Base-by-base conservation (phyloP, 768 basidiomycete species). In the Flagelloscypha sp. region DNA sequence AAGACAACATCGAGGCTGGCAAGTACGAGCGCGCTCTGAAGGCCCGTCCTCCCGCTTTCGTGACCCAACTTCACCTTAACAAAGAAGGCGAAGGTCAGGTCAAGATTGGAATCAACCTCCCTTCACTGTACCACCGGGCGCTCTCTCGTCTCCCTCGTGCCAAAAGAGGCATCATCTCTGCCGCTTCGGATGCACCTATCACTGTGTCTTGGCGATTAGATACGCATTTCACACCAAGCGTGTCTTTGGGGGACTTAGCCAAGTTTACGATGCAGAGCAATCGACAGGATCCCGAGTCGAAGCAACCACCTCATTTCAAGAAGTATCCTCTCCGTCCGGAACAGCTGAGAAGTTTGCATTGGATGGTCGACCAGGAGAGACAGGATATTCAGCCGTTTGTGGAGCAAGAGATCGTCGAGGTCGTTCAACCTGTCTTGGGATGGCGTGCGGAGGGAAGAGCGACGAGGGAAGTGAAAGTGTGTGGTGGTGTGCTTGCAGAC, bases 361-460 rank as follows among this genome's bases (percentile, higher is more conserved):
- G 93, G 93, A 95, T 95, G 93, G 58, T 94, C 29, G 55, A 64
- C 29, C 86, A 86, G 49, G 93, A 97, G 56, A 62, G 71, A 2
- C 37, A 47, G 1, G 62, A 74, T 22, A 74, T 76, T 1, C 56
- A 70, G 7, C 80, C 86, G 2, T 97, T 94, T 53, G 54, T 90
- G 19, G 93, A 97, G 55, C 90, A 97, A 54, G 93, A 97, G 53
- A 86, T 95, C 27, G 83, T 88, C 0, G 93, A 97, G 56, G 87
- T 89, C 3, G 73, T 86, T 30, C 65, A 93, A 3, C 81, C 79
- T 40, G 78, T 88, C 34, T 62, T 95, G 9, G 86, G 88, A 6
- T 97, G 93, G 93, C 71, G 89, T 46, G 88, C 87, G n/a, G 90
- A 95, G 56, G 92, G 85, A 25, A 80, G 86, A 27, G 90, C 85